Evolutionary conservation across 1,284 basidiomycete genomes (phyloP), one percentile per base, ranked within the genome.

Genomic region (Meripilus lineatus): DNA sequence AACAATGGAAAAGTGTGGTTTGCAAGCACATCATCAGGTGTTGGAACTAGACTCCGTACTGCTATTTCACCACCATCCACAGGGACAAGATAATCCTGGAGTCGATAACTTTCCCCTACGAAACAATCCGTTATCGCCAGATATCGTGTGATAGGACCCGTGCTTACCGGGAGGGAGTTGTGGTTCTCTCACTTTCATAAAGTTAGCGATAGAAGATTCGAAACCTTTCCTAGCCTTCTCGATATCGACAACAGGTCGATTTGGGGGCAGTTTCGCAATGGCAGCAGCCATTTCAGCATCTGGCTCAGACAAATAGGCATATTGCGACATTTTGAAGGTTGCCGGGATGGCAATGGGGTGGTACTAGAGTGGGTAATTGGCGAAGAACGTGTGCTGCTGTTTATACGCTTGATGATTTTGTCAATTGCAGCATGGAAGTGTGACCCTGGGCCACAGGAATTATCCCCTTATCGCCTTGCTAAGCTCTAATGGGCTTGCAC

Each of bases 281-380:
- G 28, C 21, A 10, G 39, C 24, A 13, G 38, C 25, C 15, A 47
- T 40, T 35, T 50, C 46, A 8, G 42, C 30, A 30, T 48, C 47
- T 10, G 42, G 42, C 5, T 21, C 22, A 14, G 49, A 41, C 2
- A 50, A 26, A 34, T 42, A 38, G 3, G 46, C 32, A 26, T 48
- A 38, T 26, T 50, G 49, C 10, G 49, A 40, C 49, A 50, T 50
- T 8, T 30, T n/a, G 28, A 30, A 30, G n/a, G n/a, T n/a, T n/a
- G n/a, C n/a, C n/a, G n/a, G n/a, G n/a, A n/a, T n/a, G n/a, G n/a
- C n/a, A n/a, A n/a, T n/a, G n/a, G n/a, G n/a, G n/a, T n/a, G n/a
- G n/a, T n/a, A n/a, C n/a, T n/a, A n/a, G n/a, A n/a, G n/a, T n/a
- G n/a, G n/a, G n/a, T n/a, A n/a, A n/a, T n/a, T n/a, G n/a, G n/a